These are phyloP conservation scores for Nigrograna mackinnonii DNA, from an alignment of 2,329 filamentous ascomycete genomes.

Conservation along the genomic window DNA sequence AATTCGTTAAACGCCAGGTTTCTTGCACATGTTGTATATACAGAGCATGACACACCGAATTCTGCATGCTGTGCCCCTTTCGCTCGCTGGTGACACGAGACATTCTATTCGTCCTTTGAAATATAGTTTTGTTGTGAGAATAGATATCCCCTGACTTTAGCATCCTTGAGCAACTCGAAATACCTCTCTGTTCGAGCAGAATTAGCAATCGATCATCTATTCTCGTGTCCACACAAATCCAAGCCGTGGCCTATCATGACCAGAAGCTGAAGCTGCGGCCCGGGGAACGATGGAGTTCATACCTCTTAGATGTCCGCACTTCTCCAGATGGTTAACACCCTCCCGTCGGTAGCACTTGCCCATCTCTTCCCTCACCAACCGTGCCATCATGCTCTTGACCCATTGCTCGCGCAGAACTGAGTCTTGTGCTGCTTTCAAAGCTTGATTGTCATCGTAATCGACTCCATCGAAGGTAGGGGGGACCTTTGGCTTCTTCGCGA, in stretches of 20 bases:
- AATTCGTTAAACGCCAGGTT: too few relatives aligned
- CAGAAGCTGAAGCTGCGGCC: too few relatives aligned
- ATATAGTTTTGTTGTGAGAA: constrained; percentile 81
- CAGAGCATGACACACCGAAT: too few relatives aligned
- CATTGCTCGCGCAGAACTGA: constrained; percentile 84
- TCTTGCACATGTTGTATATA: neutral
- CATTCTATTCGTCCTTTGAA: constrained; percentile 48
- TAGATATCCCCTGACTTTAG: constrained; percentile 77
- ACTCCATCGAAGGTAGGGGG: constrained; percentile 84
- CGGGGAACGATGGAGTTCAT: too few relatives aligned
- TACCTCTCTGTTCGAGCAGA: constrained; percentile 67
- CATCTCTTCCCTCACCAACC: constrained; percentile 80
- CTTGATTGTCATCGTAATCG: constrained; percentile 81
- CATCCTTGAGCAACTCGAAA: constrained; percentile 74
- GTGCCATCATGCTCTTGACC: constrained; percentile 88
- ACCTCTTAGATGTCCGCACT: constrained; percentile 83
- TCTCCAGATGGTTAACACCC: constrained; percentile 86
- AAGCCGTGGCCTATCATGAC: too few relatives aligned
- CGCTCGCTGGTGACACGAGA: too few relatives aligned
- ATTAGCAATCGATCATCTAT: constrained; percentile 18
- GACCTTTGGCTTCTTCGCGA: constrained; percentile 82
- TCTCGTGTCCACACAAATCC: too few relatives aligned
- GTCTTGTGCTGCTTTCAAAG: constrained; percentile 82
- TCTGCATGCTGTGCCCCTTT: too few relatives aligned
- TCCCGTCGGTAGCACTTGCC: constrained; percentile 84